Evolutionary conservation across 805 yeast genomes (phyloP).

Genomic region (Nadsonia fulvescens): DNA sequence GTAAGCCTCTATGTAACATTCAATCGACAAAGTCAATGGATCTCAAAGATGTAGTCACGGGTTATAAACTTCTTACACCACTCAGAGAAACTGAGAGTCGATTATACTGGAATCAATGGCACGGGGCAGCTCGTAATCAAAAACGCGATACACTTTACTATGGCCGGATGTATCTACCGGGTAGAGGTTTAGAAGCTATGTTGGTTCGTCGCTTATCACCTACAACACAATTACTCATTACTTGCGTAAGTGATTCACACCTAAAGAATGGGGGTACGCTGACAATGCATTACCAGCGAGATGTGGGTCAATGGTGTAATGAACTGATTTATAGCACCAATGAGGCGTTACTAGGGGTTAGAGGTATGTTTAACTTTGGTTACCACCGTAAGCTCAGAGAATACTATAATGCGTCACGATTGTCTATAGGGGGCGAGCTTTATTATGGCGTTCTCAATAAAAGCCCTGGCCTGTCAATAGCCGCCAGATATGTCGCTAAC

Average conservation of each 20-base stretch:
- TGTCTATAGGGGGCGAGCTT: conserved; percentile 66
- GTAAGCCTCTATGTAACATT: conserved; percentile 35
- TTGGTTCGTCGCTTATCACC: conserved; percentile 42
- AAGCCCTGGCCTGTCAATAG: conserved; percentile 80
- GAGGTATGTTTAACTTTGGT: conserved; percentile 57
- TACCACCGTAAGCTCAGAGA: conserved; percentile 13
- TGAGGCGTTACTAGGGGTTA: conserved; percentile 65
- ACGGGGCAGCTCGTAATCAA: conserved; percentile 14
- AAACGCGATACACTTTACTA: conserved; percentile 33
- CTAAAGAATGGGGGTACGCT: conserved; percentile 31
- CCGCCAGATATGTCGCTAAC: conserved; percentile 68
- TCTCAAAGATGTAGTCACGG: conserved; percentile 50
- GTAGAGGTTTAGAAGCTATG: conserved; percentile 78
- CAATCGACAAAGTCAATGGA: conserved; percentile 33
- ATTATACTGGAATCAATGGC: conserved; percentile 15
- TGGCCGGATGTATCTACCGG: conserved; percentile 81
- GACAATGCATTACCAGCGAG: conserved; percentile 38
- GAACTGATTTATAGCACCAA: conserved; percentile 72
- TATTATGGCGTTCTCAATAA: conserved; percentile 75
- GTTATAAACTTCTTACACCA: conserved; percentile 44
- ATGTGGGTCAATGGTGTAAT: conserved; percentile 40
- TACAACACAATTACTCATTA: conserved; percentile 46
- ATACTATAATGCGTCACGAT: conserved; percentile 25
- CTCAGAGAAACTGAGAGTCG: conserved; percentile 13
- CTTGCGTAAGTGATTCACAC: conserved; percentile 55